These are phyloP conservation scores for Kondoa subrosea DNA, from an alignment of 768 basidiomycete genomes.

Conservation along the genomic window DNA sequence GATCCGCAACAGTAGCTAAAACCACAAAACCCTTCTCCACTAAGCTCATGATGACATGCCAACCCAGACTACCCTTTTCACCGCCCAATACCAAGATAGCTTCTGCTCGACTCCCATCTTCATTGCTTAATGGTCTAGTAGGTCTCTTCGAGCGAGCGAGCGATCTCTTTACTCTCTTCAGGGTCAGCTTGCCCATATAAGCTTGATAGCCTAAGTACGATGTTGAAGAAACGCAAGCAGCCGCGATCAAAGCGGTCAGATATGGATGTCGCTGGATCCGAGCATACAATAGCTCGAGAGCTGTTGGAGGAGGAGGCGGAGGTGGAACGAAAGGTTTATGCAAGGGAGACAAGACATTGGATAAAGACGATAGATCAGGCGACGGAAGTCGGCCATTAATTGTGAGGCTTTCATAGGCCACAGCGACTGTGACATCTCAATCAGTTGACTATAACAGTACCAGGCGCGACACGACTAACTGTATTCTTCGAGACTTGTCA, in stretches of 20 bases:
- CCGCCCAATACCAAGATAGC: slow-evolving; percentile 53
- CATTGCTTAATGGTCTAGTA: background rate
- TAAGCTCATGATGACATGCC: slow-evolving; percentile 55
- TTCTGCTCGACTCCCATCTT: slow-evolving; percentile 22
- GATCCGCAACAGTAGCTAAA: slow-evolving; percentile 55
- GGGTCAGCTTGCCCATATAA: background rate
- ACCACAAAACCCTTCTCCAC: slow-evolving; percentile 69
- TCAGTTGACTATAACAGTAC: too few species aligned
- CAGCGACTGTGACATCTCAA: background rate
- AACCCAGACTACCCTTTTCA: slow-evolving; percentile 48
- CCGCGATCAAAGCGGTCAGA: background rate
- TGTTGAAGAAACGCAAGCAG: background rate
- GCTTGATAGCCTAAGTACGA: background rate
- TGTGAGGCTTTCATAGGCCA: background rate
- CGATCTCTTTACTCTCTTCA: background rate
- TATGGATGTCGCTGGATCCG: background rate
- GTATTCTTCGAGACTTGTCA: too few species aligned
- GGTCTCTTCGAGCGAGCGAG: background rate
- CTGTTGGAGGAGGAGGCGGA: background rate
- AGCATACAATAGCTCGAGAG: background rate
- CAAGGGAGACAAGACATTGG: background rate
- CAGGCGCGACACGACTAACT: too few species aligned
- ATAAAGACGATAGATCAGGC: background rate
- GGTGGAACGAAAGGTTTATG: background rate
- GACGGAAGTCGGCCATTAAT: background rate